These are phyloP conservation scores for Aegilops longissima DNA, from an alignment of 176 grass and related monocot genomes.

Conservation along the genomic window DNA sequence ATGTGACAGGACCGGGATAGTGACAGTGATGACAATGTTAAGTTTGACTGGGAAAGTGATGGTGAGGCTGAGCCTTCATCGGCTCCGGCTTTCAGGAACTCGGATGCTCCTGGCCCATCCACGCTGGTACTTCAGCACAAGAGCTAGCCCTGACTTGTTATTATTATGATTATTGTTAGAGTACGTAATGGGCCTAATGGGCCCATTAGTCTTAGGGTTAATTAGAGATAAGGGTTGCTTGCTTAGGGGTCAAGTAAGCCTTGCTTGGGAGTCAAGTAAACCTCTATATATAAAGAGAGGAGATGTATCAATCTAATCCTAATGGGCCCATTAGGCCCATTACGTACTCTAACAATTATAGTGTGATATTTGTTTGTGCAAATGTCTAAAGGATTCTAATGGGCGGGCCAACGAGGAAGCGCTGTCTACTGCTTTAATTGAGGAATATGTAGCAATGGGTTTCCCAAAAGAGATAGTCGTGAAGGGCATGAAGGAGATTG, in stretches of 20 bases:
- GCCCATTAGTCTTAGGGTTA: too few species aligned
- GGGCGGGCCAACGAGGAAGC: constrained; percentile 9
- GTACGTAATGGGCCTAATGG: too few species aligned
- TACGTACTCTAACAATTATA: not conserved
- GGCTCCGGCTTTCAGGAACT: not conserved
- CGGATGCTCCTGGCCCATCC: constrained; percentile 23
- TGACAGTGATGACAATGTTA: constrained; percentile 34
- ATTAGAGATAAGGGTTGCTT: too few species aligned
- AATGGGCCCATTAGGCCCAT: too few species aligned
- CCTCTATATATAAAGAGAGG: too few species aligned
- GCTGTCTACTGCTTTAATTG: constrained; percentile 27
- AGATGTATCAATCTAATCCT: too few species aligned
- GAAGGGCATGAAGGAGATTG: constrained; percentile 47
- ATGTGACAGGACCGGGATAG: constrained; percentile 40
- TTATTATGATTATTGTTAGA: not conserved
- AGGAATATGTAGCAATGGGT: constrained; percentile 52
- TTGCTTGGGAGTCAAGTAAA: too few species aligned
- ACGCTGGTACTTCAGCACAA: not conserved
- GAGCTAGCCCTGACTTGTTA: not conserved
- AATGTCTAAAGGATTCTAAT: constrained; percentile 36
- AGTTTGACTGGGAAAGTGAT: constrained; percentile 38
- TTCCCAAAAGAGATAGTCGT: constrained; percentile 48
- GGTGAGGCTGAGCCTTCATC: constrained; percentile 6
- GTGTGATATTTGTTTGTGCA: constrained; percentile 27
- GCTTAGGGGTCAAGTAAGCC: too few species aligned